phyloP scores from a whole-genome alignment of 306 rosid species.

The Fragaria iinumae region DNA sequence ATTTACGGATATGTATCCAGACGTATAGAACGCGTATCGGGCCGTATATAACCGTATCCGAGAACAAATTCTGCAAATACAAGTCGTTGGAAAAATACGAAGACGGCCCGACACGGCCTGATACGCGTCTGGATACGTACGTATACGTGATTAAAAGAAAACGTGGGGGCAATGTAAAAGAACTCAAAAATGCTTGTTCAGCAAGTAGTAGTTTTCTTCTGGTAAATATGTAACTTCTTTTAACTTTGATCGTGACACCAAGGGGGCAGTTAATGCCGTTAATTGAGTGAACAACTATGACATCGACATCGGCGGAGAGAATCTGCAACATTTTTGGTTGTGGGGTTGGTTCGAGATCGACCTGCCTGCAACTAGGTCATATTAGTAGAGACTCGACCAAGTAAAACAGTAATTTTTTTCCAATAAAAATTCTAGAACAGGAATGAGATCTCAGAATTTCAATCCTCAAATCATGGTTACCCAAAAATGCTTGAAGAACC shows the following conservation, averaged over 20 bases:
- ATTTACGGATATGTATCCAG: no score
- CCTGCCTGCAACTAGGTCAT: neutral
- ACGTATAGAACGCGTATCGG: no score
- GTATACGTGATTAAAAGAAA: no score
- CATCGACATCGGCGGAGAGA: neutral
- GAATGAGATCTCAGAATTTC: neutral
- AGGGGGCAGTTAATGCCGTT: slow-evolving; percentile 47
- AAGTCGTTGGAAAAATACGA: no score
- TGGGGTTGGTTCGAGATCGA: neutral
- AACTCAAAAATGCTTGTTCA: neutral
- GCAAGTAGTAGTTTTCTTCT: neutral
- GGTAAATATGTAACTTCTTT: slow-evolving; percentile 3
- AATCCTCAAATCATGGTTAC: neutral
- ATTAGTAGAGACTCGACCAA: neutral
- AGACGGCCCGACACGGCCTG: no score
- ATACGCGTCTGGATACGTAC: no score
- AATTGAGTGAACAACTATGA: slow-evolving; percentile 29
- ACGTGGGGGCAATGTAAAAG: no score
- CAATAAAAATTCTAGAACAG: neutral
- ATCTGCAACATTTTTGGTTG: neutral
- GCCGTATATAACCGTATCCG: no score
- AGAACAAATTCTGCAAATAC: no score
- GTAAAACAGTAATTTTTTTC: neutral
- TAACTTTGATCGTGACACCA: slow-evolving; percentile 51
- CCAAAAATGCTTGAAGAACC: neutral